phyloP scores from a whole-genome alignment of 2,329 filamentous ascomycete genomes.

The Acrocalymma vagum region DNA sequence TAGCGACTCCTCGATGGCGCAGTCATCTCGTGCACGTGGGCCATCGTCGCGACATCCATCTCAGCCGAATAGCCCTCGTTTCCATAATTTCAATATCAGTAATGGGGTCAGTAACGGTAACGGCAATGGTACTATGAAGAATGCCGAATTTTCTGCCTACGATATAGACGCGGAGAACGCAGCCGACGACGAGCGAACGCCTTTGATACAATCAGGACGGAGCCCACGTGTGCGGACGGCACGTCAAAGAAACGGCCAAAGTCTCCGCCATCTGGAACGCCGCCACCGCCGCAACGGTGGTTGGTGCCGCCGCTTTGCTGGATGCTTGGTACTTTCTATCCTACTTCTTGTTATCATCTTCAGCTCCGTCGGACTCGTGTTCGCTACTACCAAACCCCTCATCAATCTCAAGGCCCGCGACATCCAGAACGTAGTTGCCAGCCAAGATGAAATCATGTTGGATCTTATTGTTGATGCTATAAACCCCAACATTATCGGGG shows the following conservation, averaged over 20 bases:
- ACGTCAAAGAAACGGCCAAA: conserved; percentile 63
- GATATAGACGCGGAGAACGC: conserved; percentile 83
- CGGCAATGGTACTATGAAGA: conserved; percentile 57
- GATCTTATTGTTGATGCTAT: conserved; percentile 87
- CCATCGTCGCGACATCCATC: conserved; percentile 68
- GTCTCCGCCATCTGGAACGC: conserved; percentile 75
- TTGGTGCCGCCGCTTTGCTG: conserved; percentile 79
- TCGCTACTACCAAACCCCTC: conserved; percentile 89
- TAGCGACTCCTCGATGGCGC: conserved; percentile 69
- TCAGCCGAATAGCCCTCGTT: conserved; percentile 73
- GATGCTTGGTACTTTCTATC: conserved; percentile 83
- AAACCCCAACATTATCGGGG: conserved; percentile 91
- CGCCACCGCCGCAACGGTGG: conserved; percentile 62
- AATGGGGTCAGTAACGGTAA: conserved; percentile 36
- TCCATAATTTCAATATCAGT: conserved; percentile 57
- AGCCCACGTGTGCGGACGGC: conserved; percentile 61
- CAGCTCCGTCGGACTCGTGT: conserved; percentile 87
- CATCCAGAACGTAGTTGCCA: conserved; percentile 90
- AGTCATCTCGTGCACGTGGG: conserved; percentile 70
- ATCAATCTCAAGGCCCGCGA: conserved; percentile 78
- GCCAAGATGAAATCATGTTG: conserved; percentile 93
- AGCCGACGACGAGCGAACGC: conserved; percentile 88
- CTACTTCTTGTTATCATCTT: conserved; percentile 83
- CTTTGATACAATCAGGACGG: conserved; percentile 73
- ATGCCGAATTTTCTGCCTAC: conserved; percentile 72